Base-by-base conservation (phyloP, 164 flowering plant species). In the Cinnamomum chago region DNA sequence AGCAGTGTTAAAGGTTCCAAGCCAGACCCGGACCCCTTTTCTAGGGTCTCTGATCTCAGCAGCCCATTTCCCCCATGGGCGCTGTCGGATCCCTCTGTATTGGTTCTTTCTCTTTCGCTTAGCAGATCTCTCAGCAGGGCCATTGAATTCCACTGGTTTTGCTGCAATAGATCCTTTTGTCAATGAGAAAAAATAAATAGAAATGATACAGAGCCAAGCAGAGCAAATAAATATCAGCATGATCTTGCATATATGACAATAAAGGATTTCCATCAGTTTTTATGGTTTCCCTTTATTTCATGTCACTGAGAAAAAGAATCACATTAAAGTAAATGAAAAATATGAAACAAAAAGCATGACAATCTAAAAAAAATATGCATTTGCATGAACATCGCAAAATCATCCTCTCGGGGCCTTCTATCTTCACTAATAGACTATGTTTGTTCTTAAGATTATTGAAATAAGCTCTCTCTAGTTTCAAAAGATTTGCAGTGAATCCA, bases 1-100 rank as follows among this genome's bases (percentile, higher is more conserved):
- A 50, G 98, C 99, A 77, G 98, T 92, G 78, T 96, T 91, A 78
- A 94, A 96, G 60, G 99, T 96, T 66, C 99, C 99, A 11, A 96
- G 90, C 98, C 99, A 96, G 62, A 94, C 99, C 15, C 99, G 85
- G 22, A 94, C 95, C 0, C 98, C 99, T 77, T 96, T 96, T 51
- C 89, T 84, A 1, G 99, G 99, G 74, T 96, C 98, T 74, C 99
- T 90, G 71, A 96, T 96, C 86, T 96, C 99, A 73, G 99, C 99
- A 47, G 99, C 99, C 99, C 99, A 96, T 84, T 96, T 96, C 2
- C 99, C 99, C 99, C 99, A 95, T 22, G 99, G 99, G 10, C 98
- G 96, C 79, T 93, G 98, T 13, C 99, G 84, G 70, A 96, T 96
- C 55, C 99, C 99, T 69, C 99, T 79, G 33, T 86, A 96, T 76